These are phyloP conservation scores for Cerrena zonata DNA, from an alignment of 1,284 basidiomycete genomes.

Conservation along the genomic window DNA sequence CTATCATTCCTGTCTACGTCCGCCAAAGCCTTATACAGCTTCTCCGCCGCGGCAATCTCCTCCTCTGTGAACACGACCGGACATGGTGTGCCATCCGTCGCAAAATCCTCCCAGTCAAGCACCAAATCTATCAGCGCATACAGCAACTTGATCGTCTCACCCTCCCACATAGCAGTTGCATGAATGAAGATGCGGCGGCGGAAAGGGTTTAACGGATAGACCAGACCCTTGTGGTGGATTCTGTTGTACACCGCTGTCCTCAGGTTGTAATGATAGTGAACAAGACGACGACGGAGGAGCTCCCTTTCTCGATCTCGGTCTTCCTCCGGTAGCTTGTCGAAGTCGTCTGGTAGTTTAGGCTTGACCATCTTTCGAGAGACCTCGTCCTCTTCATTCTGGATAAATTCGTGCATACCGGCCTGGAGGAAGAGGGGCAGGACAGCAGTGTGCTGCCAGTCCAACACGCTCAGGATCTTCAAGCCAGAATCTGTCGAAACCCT, in stretches of 20 bases:
- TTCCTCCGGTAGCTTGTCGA: conserved; percentile 27
- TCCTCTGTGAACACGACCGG: conserved; percentile 40
- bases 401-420: conserved; percentile 34
- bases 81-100: conserved; percentile 33
- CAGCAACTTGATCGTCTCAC: conserved; percentile 38
- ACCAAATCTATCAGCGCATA: conserved; percentile 33
- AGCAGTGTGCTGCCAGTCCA: conserved; percentile 42
- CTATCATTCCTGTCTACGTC: conserved; percentile 28
- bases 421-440: conserved; percentile 44
- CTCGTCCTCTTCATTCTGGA: conserved; percentile 40
- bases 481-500: conserved; percentile 26
- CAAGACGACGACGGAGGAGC: conserved; percentile 35
- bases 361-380: conserved; percentile 30
- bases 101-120: conserved; percentile 33
- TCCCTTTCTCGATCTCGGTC: conserved; percentile 26
- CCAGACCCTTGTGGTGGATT: conserved; percentile 31
- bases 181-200: conserved; percentile 33
- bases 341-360: conserved; percentile 36
- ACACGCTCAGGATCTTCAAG: conserved; percentile 32
- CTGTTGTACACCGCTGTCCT: conserved; percentile 37
- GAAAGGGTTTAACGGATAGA: conserved; percentile 29
- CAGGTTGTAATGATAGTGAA: conserved; percentile 40
- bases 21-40: conserved; percentile 26
- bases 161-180: conserved; percentile 40
- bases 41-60: conserved; percentile 35